phyloP scores from a whole-genome alignment of 129 eudicot species.

The Saussurea involucrata region DNA sequence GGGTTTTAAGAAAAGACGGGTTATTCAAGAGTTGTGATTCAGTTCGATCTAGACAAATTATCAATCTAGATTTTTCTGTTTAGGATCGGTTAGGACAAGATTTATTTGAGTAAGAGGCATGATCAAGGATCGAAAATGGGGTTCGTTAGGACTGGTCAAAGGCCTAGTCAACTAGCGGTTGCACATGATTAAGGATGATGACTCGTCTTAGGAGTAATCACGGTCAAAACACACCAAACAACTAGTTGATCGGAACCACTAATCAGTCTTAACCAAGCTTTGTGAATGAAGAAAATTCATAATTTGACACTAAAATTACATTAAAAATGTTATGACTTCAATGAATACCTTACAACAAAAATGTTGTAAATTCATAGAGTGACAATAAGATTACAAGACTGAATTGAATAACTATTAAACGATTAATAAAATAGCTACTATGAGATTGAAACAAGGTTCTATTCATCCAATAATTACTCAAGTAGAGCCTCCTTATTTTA shows the following conservation, averaged over 20 bases:
- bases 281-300: neutral
- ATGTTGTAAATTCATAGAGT: neutral
- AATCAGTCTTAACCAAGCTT: neutral
- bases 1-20: neutral
- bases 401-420: neutral
- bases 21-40: neutral
- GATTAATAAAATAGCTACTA: neutral
- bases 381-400: neutral
- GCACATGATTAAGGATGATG: neutral
- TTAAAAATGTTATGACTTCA: neutral
- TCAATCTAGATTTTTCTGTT: neutral
- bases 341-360: neutral
- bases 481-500: neutral
- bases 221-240: neutral
- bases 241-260: neutral
- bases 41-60: neutral
- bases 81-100: neutral
- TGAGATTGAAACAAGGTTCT: neutral
- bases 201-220: neutral
- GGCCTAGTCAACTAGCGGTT: neutral
- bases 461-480: neutral
- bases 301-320: neutral
- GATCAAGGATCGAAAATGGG: neutral
- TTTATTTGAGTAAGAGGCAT: neutral
- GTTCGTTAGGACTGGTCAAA: neutral